Evolutionary conservation across 441 rosid species (phyloP).

Genomic region (Populus hybrid): DNA sequence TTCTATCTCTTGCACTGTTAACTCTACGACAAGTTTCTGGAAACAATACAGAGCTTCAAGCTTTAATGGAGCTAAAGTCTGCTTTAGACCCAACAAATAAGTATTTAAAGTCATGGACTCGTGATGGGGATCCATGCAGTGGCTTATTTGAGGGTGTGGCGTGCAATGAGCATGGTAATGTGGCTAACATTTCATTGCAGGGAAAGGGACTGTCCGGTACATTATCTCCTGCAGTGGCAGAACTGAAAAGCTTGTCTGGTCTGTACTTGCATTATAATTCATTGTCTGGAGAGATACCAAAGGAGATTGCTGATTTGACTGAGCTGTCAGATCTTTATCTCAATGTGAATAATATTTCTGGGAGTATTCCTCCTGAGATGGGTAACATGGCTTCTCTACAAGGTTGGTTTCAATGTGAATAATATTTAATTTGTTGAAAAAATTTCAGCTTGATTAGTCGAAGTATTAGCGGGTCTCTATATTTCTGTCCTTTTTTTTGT

Average conservation of each 20-base stretch:
- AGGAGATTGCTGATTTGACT: conserved; percentile 56
- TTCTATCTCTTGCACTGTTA: conserved; percentile 28
- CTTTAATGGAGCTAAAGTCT: conserved; percentile 73
- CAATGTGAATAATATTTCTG: conserved; percentile 76
- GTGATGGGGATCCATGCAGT: conserved; percentile 58
- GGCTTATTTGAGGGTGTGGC: conserved; percentile 81
- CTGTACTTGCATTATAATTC: too few species aligned
- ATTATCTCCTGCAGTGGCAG: conserved; percentile 44
- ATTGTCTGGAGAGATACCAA: conserved; percentile 72
- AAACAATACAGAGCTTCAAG: conserved; percentile 57
- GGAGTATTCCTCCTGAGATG: conserved; percentile 64
- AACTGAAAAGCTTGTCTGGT: too few species aligned
- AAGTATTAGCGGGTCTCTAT: neutral
- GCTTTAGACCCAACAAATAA: conserved; percentile 71
- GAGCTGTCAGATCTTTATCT: conserved; percentile 75
- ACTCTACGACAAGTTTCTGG: conserved; percentile 29
- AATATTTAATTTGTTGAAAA: neutral
- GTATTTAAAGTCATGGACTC: conserved; percentile 68
- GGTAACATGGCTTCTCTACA: conserved; percentile 68
- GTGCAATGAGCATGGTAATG: conserved; percentile 62
- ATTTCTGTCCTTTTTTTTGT: neutral
- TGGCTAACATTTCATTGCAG: conserved; percentile 86
- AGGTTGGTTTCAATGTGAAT: conserved; percentile 44
- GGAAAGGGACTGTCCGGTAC: conserved; percentile 70
- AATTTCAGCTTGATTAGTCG: neutral